Evolutionary conservation across 73 alveolate species (phyloP).

Genomic region (Tetrahymena malaccensis): DNA sequence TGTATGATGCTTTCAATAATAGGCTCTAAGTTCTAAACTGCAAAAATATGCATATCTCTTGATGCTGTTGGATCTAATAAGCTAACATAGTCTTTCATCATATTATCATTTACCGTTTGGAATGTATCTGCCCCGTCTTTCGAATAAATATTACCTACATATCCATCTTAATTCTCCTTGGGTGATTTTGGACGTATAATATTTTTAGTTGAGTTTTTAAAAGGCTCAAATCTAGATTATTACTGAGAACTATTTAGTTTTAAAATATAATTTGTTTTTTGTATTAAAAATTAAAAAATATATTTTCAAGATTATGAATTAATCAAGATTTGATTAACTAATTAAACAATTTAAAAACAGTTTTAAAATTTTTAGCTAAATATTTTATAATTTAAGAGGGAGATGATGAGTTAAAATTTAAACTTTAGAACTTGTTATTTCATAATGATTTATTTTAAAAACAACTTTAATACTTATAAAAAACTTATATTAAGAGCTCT

Average conservation of each 20-base stretch:
- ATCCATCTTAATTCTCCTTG: background rate
- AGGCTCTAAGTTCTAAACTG: constrained; percentile 58
- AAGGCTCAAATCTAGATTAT: background rate
- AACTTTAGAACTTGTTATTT: background rate
- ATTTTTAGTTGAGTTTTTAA: background rate
- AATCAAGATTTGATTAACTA: too few species aligned
- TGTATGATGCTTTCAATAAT: constrained; percentile 55
- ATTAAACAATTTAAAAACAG: too few species aligned
- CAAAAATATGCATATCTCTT: constrained; percentile 64
- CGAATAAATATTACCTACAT: background rate
- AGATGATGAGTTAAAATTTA: background rate
- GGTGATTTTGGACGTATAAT: background rate
- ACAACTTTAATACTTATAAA: too few species aligned
- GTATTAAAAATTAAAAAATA: too few species aligned
- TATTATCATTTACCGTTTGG: background rate
- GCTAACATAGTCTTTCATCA: background rate
- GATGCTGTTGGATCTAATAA: background rate
- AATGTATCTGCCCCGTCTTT: background rate
- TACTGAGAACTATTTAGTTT: background rate
- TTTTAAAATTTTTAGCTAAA: too few species aligned
- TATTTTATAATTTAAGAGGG: background rate
- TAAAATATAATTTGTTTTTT: too few species aligned
- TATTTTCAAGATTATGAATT: too few species aligned
- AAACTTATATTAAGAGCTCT: too few species aligned
- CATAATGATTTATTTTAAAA: too few species aligned